Conservation (phyloP, 345 rosid species). For the Lagerstroemia speciosa region DNA sequence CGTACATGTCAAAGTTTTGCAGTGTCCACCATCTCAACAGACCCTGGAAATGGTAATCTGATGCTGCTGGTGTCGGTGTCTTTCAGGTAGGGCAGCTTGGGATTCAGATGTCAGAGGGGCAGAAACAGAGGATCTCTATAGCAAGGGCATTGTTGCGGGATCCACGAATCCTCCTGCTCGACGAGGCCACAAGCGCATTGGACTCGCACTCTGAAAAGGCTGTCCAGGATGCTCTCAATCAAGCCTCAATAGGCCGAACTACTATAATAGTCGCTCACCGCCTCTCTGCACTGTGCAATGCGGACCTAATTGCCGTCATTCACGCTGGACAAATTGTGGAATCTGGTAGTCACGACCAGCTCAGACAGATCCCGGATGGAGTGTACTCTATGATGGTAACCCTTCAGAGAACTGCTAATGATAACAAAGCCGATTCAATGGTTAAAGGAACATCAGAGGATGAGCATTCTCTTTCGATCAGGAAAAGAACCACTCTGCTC, state of each 20-base stretch:
- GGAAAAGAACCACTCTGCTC: background rate
- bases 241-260: conserved; percentile 19
- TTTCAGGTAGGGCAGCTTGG: conserved; percentile 23
- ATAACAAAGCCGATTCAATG: background rate
- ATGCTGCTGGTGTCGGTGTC: background rate
- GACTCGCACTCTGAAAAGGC: conserved; percentile 24
- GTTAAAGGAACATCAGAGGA: conserved; percentile 2
- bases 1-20: no score
- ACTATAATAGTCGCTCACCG: conserved; percentile 20
- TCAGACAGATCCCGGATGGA: conserved; percentile 14
- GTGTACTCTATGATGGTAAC: conserved; percentile 23
- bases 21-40: background rate
- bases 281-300: conserved; percentile 15
- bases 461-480: background rate
- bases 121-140: conserved; percentile 21
- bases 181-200: conserved; percentile 30
- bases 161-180: conserved; percentile 21
- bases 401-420: conserved; percentile 20
- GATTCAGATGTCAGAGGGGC: conserved; percentile 21
- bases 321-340: conserved; percentile 13
- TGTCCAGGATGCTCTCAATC: conserved; percentile 26
- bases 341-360: conserved; percentile 15
- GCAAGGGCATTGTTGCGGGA: conserved; percentile 22
- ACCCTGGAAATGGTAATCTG: background rate
- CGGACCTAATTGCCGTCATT: conserved; percentile 14